Evolutionary conservation across 208 protist species (phyloP), one percentile per base, ranked within the genome.

Genomic region (Leishmania mexicana): DNA sequence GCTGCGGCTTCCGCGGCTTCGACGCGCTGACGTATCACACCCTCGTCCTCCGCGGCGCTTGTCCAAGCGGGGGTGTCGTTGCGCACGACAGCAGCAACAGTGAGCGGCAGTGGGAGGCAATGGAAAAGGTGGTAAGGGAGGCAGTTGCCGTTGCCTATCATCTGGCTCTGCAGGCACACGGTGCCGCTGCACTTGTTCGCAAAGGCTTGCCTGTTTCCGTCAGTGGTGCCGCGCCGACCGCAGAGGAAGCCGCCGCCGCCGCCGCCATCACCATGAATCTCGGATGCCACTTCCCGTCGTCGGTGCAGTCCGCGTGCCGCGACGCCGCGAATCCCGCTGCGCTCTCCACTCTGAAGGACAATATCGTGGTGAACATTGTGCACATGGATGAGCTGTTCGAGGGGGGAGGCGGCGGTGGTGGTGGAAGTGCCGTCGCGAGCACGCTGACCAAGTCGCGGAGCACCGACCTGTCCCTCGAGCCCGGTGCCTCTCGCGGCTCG

Each of bases 1-100:
- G 83, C 78, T 74, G 81, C 71, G 72, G 62, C 45, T 83, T 87
- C n/a, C 71, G 79, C 42, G 87, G 84, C 3, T 82, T 87, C 35
- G 19, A 8, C 35, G 49, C 40, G 8, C 45, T 83, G 11, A 71
- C 70, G 49, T 87, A 84, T 72, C 72, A 84, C 64, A 83, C 87
- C 4, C 47, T 90, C 47, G 47, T 90, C 24, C 71, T 89, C 21
- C 75, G 79, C 35, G 85, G 78, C 64, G 51, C 11, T 47, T 10
- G 54, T 53, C 35, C 17, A 15, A 28, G 47, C 60, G 31, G 68
- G 7, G 6, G 31, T 15, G 38, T 28, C 0, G 24, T 7, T 38
- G 67, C 42, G 40, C 49, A 49, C 75, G 47, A 28, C 53, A 21
- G 15, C 28, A 51, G 35, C n/a, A 51, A 10, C 45, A 15, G 47